phyloP scores from a whole-genome alignment of 768 basidiomycete genomes.

The Auriculariales sp. region DNA sequence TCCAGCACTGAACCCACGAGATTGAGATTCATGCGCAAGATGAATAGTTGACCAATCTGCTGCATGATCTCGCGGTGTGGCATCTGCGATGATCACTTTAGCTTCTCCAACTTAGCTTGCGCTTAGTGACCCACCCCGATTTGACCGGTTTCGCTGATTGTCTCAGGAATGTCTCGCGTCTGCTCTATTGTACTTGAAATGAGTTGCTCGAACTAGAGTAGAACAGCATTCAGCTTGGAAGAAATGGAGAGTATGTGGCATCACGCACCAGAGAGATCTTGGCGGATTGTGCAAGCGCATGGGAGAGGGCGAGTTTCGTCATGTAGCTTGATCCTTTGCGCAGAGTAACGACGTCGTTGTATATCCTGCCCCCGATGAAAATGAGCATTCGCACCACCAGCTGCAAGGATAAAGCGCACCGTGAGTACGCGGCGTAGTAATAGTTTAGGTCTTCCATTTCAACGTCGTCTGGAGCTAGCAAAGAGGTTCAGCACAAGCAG shows the following conservation, averaged over 20 bases:
- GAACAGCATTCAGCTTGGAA: neutral
- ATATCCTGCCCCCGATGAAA: conserved; percentile 41
- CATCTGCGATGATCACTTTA: conserved; percentile 15
- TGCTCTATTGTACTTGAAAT: conserved; percentile 90
- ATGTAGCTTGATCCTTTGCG: conserved; percentile 92
- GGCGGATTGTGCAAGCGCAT: conserved; percentile 90
- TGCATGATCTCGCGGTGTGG: conserved; percentile 78
- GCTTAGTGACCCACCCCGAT: conserved; percentile 36
- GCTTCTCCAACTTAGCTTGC: conserved; percentile 5
- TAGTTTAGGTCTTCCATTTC: conserved; percentile 97
- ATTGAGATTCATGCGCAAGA: conserved; percentile 86
- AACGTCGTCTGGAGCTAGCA: conserved; percentile 66
- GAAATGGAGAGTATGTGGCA: conserved; percentile 1
- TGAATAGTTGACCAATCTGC: conserved; percentile 89
- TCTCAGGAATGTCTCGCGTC: conserved; percentile 90
- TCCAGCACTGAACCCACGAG: conserved; percentile 94
- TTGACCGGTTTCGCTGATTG: conserved; percentile 87
- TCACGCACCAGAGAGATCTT: conserved; percentile 75
- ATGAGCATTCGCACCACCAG: neutral
- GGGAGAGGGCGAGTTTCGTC: conserved; percentile 91
- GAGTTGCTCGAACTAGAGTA: conserved; percentile 68
- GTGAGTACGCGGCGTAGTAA: conserved; percentile 93
- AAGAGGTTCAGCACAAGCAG: conserved; percentile 4
- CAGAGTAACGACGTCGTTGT: conserved; percentile 93
- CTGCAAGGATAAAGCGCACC: conserved; percentile 29